A percentile compares a stretch with the other conserved stretches of the same genome.
These are phyloP conservation scores for Sporothrix sp. DNA, from an alignment of 2,329 filamentous ascomycete genomes.

Conservation along the genomic window DNA sequence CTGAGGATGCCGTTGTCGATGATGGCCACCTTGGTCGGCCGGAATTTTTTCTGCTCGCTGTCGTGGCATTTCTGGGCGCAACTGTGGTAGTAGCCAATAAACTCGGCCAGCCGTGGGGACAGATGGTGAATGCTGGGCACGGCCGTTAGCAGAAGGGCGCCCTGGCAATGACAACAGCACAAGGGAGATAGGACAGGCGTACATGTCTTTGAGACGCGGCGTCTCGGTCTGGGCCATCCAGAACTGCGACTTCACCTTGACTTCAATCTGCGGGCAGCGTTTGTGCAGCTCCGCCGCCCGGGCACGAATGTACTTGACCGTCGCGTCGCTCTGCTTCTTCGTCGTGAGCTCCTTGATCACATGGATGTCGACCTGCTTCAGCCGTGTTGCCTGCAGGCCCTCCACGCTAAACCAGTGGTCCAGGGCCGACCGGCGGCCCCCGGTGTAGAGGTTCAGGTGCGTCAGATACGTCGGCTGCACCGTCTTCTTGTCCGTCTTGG, in stretches of 20 bases:
- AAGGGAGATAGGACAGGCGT: not conserved
- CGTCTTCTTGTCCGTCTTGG: not conserved
- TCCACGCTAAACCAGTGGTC: slow-evolving; percentile 11
- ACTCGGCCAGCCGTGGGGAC: slow-evolving; percentile 7
- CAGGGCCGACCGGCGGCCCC: slow-evolving; percentile 5
- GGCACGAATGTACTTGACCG: too few species aligned
- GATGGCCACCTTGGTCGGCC: slow-evolving; percentile 10
- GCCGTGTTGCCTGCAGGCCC: not conserved
- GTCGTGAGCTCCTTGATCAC: slow-evolving; percentile 1
- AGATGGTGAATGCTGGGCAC: slow-evolving; percentile 1
- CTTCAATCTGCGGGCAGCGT: not conserved
- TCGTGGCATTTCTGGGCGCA: not conserved
- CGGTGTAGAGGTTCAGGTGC: slow-evolving; percentile 10
- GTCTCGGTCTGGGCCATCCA: not conserved
- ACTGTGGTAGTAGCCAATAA: slow-evolving; percentile 5
- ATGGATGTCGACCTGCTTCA: slow-evolving; percentile 5
- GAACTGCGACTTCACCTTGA: not conserved
- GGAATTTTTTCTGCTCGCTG: not conserved
- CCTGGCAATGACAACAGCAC: not conserved
- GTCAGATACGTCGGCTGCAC: not conserved
- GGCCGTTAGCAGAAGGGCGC: not conserved
- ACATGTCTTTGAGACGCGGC: too few species aligned
- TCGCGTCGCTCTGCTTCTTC: too few species aligned
- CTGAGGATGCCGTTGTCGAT: slow-evolving; percentile 14
- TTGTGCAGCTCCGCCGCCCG: too few species aligned